Base-by-base conservation (phyloP, 2,329 filamentous ascomycete species). In the Thelonectria rubi region DNA sequence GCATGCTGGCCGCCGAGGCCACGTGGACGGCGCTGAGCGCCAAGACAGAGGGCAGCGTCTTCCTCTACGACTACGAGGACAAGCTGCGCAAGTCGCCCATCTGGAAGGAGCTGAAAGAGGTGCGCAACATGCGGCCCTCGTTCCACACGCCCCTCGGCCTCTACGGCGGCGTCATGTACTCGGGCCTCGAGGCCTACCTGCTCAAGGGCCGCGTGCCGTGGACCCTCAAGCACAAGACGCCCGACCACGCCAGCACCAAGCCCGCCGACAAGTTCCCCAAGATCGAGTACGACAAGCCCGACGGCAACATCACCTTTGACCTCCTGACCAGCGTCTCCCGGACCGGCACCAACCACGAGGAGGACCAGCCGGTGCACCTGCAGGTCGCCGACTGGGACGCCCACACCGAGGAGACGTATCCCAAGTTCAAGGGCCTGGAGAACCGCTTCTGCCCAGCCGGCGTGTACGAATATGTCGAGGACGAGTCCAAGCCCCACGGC, bases 381-480 rank as follows among this genome's bases (percentile, higher is more conserved):
- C 93, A 97, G 78, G 94, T 99, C 68, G 87, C 91, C 78, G 93
- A 99, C 78, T 97, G 93, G 93, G 93, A 97, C 71, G 88, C 89
- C 73, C 95, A 99, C 80, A 90, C 93, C 2, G 83, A 89, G 65
- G 87, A 88, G 76, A 90, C 93, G 54, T 99, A 89, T 81, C 95
- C 95, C 20, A 84, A 86, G 65, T 99, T 91, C 80, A 91, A 97
- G 82, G 95, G 95, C 10, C 76, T 99, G 5, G 95, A 99, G 84
- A 97, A 96, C 77, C 85, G 95, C 18, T 99, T 99, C 82, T 99
- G 95, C 75, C 95, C 95, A 17, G 95, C 95, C 1, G 95, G 94
- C 14, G 95, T 99, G 67, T 99, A 99, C 73, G 95, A 99, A 78
- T 99, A 99, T 77, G 88, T 98, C 9, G 95, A 99, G 80, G 95